Base-by-base conservation (phyloP, 768 basidiomycete species). In the Plicaturopsis crispa region DNA sequence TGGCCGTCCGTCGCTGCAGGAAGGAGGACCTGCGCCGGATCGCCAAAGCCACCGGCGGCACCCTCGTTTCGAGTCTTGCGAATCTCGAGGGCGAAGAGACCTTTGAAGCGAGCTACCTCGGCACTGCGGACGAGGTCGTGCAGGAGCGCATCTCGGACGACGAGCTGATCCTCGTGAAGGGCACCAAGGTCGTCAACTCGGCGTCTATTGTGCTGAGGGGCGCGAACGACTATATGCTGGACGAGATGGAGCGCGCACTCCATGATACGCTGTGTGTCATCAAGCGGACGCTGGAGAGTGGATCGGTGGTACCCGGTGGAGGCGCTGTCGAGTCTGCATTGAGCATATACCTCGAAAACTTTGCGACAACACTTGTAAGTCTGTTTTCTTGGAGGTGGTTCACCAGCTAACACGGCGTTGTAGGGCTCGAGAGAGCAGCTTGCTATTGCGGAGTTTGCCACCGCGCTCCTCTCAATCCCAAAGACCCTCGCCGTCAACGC, bases 131-230 rank as follows among this genome's bases (percentile, higher is more conserved):
- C 13, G 96, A 98, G 62, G 96, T 98, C 47, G 73, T 89, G 4
- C 94, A 99, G 59, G 92, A 97, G 65, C 75, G 94, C 44, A 91
- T 98, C 57, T 84, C 90, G n/a, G 96, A 99, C 52, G 96, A 99
- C 57, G 94, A 99, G 56, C 73, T 96, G 32, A 98, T 98, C 59
- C 67, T 99, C 47, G 70, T 98, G 68, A 99, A 97, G 68, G 96
- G 96, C 3, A 98, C 93, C 35, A 98, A 94, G 64, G 84, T 91
- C 30, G 93, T 98, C 55, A 92, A 66, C 66, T 93, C 91, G 17
- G 72, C 85, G 11, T 96, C 92, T 14, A 86, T 99, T 52, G 78
- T 99, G 41, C 70, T 99, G 42, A 78, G 96, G 39, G 96, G 96
- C 32, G 96, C 96, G 20, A 99, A 98, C 60, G 96, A 99, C 61